Conservation (phyloP, 73 alveolate species). For the Tetrahymena thermophila region DNA sequence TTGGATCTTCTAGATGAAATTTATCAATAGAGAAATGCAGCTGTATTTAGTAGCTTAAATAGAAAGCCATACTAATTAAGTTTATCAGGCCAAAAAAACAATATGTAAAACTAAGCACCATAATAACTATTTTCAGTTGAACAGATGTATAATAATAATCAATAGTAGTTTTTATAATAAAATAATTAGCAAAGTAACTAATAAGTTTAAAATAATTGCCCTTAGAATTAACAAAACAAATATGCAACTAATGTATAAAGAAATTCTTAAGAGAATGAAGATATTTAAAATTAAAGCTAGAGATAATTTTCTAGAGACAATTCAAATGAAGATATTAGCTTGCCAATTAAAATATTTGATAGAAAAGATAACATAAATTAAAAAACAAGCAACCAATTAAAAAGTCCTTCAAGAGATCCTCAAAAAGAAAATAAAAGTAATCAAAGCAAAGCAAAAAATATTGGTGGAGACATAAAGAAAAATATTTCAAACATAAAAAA, state of each 20-base stretch:
- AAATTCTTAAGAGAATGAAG: background rate
- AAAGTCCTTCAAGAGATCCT: background rate
- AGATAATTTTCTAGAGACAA: background rate
- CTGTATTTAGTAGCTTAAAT: background rate
- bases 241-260: background rate
- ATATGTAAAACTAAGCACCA: background rate
- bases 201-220: background rate
- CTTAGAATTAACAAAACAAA: background rate
- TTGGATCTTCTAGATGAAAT: background rate
- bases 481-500: background rate
- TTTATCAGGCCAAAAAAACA: background rate
- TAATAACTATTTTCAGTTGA: background rate
- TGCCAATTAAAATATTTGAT: background rate
- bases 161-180: background rate
- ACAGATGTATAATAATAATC: background rate
- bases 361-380: background rate
- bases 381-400: background rate
- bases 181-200: background rate
- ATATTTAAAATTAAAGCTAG: background rate
- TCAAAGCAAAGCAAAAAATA: background rate
- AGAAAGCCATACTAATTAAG: background rate
- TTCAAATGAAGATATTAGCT: background rate
- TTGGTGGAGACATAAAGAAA: background rate
- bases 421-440: background rate
- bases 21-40: background rate